Evolutionary conservation across 2,329 filamentous ascomycete species (phyloP), one percentile per base, ranked within the genome.

Genomic region (Didymella pinodella): DNA sequence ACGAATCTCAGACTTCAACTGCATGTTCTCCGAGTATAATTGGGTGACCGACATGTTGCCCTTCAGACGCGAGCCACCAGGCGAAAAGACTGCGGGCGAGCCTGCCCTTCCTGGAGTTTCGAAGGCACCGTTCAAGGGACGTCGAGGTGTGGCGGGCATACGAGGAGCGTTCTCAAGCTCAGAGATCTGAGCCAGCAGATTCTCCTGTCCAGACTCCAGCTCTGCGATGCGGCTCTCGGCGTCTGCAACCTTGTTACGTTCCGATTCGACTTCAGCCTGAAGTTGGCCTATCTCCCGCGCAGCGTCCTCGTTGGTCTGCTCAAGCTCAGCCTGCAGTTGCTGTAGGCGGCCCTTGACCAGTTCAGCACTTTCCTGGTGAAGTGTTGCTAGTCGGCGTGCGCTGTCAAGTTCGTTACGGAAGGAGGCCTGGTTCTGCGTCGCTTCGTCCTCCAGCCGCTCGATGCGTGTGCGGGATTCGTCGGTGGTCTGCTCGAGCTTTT

Each of bases 361-460:
- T 57, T 89, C 84, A 31, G 90, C 88, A 52, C 90, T 88, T 70
- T 93, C 88, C 58, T 91, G 86, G 65, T 92, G 91, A 72, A 96
- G 85, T 62, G 97, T 90, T 2, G 93, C 91, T 20, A 99, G 84
- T 44, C 95, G 87, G 58, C 87, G 88, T 26, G 90, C 88, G 62
- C 90, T 90, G 64, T 96, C 92, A 7, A 97, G 83, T 74, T 98
- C 93, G 55, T 93, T 88, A 67, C 90, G 88, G 82, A 95, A 96
- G 61, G 90, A 89, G 74, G 97, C 90, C 61, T 96, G 89, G n/a
- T 88, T 88, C 53, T 91, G 87, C 1, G 91, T 89, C 26, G 90
- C 90, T 20, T 91, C 86, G 72, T 96, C 93, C 71, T 95, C 90
- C 32, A 97, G 85, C 73, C 93, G 89, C 71, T 97, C 92, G 29